These are phyloP conservation scores for Trypanosoma congolense DNA, from an alignment of 208 protist species.

Conservation along the genomic window DNA sequence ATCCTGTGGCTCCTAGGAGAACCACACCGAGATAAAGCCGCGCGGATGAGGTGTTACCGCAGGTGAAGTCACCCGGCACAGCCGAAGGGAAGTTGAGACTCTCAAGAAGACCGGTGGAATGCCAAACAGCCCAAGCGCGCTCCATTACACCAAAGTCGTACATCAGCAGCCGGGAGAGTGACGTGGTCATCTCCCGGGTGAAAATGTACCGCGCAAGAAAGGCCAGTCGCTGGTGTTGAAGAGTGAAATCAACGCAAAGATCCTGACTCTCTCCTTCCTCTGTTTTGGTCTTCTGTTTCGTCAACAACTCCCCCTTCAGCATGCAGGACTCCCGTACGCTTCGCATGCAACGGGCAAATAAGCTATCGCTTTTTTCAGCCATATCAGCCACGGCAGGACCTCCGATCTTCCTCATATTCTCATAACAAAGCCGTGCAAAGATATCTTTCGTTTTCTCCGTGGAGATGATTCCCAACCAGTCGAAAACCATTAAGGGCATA, in stretches of 20 bases:
- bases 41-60: conserved; percentile 16
- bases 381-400: too few relatives aligned
- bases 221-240: conserved; percentile 52
- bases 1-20: conserved; percentile 26
- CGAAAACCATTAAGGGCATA: conserved; percentile 15
- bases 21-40: conserved; percentile 38
- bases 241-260: conserved; percentile 29
- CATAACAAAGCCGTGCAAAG: conserved; percentile 14
- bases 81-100: conserved; percentile 51
- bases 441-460: conserved; percentile 8
- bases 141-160: conserved; percentile 37
- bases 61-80: conserved; percentile 39
- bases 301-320: neutral
- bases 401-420: neutral
- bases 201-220: conserved; percentile 50
- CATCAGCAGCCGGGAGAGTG: conserved; percentile 48
- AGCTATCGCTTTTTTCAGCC: too few relatives aligned
- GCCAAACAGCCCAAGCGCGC: conserved; percentile 33
- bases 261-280: conserved; percentile 9
- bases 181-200: conserved; percentile 33
- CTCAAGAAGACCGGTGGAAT: conserved; percentile 15
- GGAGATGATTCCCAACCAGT: conserved; percentile 17
- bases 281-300: conserved; percentile 9
- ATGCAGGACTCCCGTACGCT: conserved; percentile 7
- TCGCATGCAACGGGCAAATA: conserved; percentile 18